Evolutionary conservation across 1,139 yeast genomes (phyloP).

Genomic region (Taiozyma onychis): DNA sequence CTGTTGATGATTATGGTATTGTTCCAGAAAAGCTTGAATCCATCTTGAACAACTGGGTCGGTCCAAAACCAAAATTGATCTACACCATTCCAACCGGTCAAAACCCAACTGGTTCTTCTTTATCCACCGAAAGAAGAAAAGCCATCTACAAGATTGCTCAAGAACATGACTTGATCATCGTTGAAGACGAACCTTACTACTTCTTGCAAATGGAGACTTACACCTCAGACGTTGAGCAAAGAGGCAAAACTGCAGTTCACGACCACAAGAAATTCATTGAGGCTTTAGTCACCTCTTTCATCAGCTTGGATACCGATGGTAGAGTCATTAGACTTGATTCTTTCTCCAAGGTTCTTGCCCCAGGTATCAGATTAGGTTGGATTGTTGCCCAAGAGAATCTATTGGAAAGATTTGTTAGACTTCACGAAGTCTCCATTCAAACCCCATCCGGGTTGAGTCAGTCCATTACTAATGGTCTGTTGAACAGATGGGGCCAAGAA

Average conservation of each 20-base stretch:
- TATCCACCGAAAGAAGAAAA: conserved; percentile 65
- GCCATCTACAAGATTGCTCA: conserved; percentile 67
- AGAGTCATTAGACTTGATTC: conserved; percentile 89
- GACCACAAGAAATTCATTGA: conserved; percentile 50
- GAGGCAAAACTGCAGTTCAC: conserved; percentile 40
- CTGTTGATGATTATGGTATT: conserved; percentile 76
- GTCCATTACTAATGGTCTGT: conserved; percentile 53
- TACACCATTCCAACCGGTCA: conserved; percentile 92
- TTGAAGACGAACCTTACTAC: conserved; percentile 95
- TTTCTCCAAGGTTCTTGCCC: conserved; percentile 88
- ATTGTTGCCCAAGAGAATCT: conserved; percentile 66
- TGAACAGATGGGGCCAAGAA: conserved; percentile 65
- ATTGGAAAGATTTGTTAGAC: conserved; percentile 62
- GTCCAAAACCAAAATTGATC: conserved; percentile 63
- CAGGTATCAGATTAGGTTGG: conserved; percentile 92
- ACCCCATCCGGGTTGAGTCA: conserved; percentile 79
- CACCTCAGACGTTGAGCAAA: conserved; percentile 28
- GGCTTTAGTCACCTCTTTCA: conserved; percentile 72
- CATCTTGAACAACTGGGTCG: conserved; percentile 64
- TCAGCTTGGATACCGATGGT: conserved; percentile 79
- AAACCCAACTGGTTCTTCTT: conserved; percentile 88
- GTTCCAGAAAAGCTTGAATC: conserved; percentile 66
- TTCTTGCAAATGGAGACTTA: conserved; percentile 83
- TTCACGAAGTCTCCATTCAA: conserved; percentile 82
- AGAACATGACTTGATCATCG: conserved; percentile 71